Percentiles rank a stretch among this genome's conserved stretches.
Conservation (phyloP, 1,284 basidiomycete genomes). For the Golubevia sp. region DNA sequence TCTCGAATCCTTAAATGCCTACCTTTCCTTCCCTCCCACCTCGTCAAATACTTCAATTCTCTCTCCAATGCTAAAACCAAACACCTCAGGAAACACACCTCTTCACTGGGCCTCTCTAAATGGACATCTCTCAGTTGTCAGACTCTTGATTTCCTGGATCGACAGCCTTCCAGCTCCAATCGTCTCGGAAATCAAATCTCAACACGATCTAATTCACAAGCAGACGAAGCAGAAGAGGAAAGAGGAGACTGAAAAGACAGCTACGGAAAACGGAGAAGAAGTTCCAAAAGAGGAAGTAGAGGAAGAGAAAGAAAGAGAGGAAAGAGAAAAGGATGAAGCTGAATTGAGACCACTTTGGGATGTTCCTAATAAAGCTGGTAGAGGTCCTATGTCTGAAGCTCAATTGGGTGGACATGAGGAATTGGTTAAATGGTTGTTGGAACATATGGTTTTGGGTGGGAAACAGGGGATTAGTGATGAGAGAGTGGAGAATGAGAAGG, state of each 20-base stretch:
- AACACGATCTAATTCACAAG: neutral
- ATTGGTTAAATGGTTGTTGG: conserved; percentile 48
- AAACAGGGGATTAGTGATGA: too few species aligned
- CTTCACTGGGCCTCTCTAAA: conserved; percentile 60
- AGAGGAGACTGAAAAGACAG: conserved; percentile 12
- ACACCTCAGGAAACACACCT: conserved; percentile 52
- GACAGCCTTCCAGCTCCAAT: too few species aligned
- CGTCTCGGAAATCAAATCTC: too few species aligned
- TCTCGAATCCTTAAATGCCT: conserved; percentile 27
- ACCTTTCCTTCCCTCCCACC: neutral
- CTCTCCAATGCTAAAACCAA: conserved; percentile 30
- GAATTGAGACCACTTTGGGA: conserved; percentile 44
- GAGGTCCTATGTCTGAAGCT: conserved; percentile 58
- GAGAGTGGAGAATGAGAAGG: too few species aligned
- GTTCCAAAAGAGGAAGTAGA: conserved; percentile 17
- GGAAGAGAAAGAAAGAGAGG: conserved; percentile 8
- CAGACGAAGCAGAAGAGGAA: conserved; percentile 7
- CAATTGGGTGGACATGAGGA: conserved; percentile 53
- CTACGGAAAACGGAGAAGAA: conserved; percentile 18
- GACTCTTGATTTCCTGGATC: too few species aligned
- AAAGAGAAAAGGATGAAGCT: neutral
- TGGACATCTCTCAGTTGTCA: conserved; percentile 42
- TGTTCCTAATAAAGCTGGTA: conserved; percentile 47
- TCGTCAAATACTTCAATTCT: conserved; percentile 6
- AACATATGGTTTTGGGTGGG: conserved; percentile 19